Percentiles rank a stretch among this genome's conserved stretches.
phyloP scores from a whole-genome alignment of 1,284 basidiomycete genomes.

The Tremellales sp. region DNA sequence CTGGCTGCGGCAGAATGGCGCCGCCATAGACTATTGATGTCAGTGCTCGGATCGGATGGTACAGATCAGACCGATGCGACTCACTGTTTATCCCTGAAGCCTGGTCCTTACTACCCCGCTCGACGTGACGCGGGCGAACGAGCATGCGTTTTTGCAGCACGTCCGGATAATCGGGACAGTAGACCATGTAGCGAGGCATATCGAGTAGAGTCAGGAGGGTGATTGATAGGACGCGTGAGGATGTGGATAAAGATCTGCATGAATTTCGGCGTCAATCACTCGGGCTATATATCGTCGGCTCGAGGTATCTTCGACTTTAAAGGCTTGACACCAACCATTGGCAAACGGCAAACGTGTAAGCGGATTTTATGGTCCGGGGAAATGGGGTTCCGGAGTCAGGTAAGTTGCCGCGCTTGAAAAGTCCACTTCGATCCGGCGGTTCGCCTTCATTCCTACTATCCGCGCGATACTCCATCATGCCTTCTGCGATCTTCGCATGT shows the following conservation, averaged over 20 bases:
- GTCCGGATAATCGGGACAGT: constrained; percentile 44
- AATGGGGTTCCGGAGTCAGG: too few relatives aligned
- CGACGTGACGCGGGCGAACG: constrained; percentile 36
- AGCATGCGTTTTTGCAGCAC: constrained; percentile 33
- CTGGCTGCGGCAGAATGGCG: constrained; percentile 14
- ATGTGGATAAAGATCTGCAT: not conserved
- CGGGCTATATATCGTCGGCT: too few relatives aligned
- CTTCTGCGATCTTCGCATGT: not conserved
- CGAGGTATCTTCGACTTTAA: too few relatives aligned
- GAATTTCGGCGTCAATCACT: not conserved
- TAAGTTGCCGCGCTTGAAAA: too few relatives aligned
- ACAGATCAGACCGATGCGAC: constrained; percentile 1
- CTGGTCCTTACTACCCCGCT: constrained; percentile 16
- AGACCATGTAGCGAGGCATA: constrained; percentile 36
- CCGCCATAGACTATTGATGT: constrained; percentile 16
- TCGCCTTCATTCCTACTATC: too few relatives aligned
- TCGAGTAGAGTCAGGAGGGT: not conserved
- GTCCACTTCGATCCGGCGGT: too few relatives aligned
- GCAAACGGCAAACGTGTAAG: too few relatives aligned
- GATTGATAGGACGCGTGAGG: not conserved
- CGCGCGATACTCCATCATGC: too few relatives aligned
- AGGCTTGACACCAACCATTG: too few relatives aligned
- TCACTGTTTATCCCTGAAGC: constrained; percentile 23
- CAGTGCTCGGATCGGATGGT: not conserved
- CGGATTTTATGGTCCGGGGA: too few relatives aligned